A percentile compares a stretch with the other conserved stretches of the same genome.
These are phyloP conservation scores for Eucalyptus curtisii DNA, from an alignment of 345 rosid genomes.

Conservation along the genomic window DNA sequence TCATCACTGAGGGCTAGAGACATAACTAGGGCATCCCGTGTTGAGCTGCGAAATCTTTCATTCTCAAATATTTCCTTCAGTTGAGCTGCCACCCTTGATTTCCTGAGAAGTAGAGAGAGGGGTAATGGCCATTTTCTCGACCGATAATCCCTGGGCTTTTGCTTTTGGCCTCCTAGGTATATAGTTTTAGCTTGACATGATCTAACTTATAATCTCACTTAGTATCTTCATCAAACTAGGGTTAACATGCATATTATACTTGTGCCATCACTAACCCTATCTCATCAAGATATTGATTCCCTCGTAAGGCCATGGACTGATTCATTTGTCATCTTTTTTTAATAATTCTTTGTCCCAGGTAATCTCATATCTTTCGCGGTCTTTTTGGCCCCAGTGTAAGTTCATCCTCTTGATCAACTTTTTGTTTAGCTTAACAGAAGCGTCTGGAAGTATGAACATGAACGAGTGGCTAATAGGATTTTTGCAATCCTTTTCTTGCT, in stretches of 20 bases:
- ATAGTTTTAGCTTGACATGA: neutral
- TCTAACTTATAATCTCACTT: neutral
- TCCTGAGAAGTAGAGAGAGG: neutral
- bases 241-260: neutral
- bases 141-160: slow-evolving; percentile 3
- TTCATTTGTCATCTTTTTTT: neutral
- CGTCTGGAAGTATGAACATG: neutral
- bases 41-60: neutral
- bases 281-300: neutral
- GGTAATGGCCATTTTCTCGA: neutral
- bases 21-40: neutral
- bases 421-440: neutral
- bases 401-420: neutral
- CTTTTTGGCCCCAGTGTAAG: slow-evolving; percentile 71
- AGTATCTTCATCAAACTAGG: neutral
- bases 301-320: neutral
- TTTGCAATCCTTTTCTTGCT: neutral
- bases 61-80: neutral
- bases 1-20: neutral
- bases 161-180: slow-evolving; percentile 26
- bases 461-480: neutral
- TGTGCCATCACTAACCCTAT: neutral
- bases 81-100: neutral
- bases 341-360: slow-evolving; percentile 15
- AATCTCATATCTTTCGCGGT: slow-evolving; percentile 44